Base-by-base conservation (phyloP, 192 early-diverging fungal species). In the Coemansia sp. region DNA sequence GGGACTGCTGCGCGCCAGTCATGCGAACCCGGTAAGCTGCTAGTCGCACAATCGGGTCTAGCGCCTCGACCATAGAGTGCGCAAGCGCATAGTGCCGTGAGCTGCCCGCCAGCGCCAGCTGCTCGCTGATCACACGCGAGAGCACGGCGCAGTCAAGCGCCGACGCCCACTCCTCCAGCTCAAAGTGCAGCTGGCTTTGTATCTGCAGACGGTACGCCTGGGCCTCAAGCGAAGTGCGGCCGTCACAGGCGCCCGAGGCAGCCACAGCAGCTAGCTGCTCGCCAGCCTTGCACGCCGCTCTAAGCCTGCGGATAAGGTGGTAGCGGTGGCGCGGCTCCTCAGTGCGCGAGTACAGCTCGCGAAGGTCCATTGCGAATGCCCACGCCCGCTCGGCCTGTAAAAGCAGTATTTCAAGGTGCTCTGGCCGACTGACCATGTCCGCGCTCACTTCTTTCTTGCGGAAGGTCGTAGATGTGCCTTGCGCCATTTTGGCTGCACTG, bases 261-360 rank as follows among this genome's bases (percentile, higher is more conserved):
- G 59, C 79, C 8, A 69, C 39, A 15, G 29, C 59, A 1, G 71
- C 70, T 39, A 82, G 67, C 35, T 65, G 63, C 15, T 39, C 59
- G 11, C 60, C 71, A 10, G 79, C 67, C 56, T 73, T 77, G 42
- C 46, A 37, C 38, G 74, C 69, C 4, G 74, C 74, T n/a, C 43
- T 60, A 42, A 82, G 74, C 1, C 79, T 69, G 9, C 73, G 74
- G 32, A 82, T 42, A 27, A 77, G 27, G 31, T 82, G 79, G 47
- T 82, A 76, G 51, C 63, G 65, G 64, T 82, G 79, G 24, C 79
- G 74, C 15, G 79, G 70, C 65, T 82, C 79, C 56, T 82, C 79
- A 10, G 79, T 82, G 57, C 74, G 65, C 36, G 73, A 58, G 57
- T 73, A 66, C 60, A 67, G 70, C 67, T 82, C 79, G 60, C 74